These are phyloP conservation scores for Phytopythium montanum DNA, from an alignment of 352 stramenopile genomes.

Conservation along the genomic window DNA sequence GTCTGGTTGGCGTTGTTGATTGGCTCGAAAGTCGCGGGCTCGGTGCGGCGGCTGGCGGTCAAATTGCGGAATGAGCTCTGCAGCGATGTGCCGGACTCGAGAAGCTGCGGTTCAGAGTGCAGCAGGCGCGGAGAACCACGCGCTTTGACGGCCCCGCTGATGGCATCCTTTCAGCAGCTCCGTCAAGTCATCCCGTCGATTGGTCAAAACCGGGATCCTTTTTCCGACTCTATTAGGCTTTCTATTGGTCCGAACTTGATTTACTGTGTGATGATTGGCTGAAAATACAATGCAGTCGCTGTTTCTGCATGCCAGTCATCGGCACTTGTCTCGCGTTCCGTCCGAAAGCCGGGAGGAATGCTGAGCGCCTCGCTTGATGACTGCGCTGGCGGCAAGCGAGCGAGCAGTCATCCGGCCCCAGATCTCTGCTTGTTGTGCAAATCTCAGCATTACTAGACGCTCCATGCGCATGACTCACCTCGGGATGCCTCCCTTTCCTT, in stretches of 20 bases:
- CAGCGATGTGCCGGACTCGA: background rate
- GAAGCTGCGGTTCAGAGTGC: background rate
- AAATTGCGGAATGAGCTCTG: constrained; percentile 10
- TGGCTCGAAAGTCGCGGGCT: background rate
- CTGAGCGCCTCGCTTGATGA: constrained; percentile 4
- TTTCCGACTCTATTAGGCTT: background rate
- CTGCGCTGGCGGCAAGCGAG: background rate
- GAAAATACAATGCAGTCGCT: background rate
- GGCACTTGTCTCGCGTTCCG: background rate
- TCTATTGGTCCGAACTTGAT: background rate
- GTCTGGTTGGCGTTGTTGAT: background rate
- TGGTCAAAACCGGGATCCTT: constrained; percentile 2
- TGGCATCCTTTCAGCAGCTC: background rate
- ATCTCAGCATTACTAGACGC: too few relatives aligned
- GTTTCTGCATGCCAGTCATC: constrained; percentile 3
- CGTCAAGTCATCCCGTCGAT: constrained; percentile 3
- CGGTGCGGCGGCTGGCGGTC: constrained; percentile 12
- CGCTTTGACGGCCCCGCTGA: background rate
- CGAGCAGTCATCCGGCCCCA: background rate
- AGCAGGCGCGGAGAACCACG: background rate
- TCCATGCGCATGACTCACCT: too few relatives aligned
- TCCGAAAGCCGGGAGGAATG: background rate
- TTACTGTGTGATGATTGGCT: background rate
- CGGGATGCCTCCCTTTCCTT: too few relatives aligned
- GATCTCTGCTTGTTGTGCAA: too few relatives aligned